Conservation (phyloP, 2,329 filamentous ascomycete species). For the Amylocarpus encephaloides region DNA sequence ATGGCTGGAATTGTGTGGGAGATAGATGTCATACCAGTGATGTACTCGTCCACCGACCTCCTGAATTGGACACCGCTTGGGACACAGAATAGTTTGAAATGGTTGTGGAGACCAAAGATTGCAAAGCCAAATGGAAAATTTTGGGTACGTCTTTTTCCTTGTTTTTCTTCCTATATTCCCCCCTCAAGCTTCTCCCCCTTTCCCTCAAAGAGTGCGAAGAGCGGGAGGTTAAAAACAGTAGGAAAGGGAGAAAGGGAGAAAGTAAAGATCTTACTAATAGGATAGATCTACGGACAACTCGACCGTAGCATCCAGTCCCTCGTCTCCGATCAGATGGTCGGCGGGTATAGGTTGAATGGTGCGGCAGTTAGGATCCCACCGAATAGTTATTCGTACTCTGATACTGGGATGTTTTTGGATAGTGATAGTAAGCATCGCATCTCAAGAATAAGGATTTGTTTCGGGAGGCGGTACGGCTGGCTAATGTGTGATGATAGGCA, state of each 20-base stretch:
- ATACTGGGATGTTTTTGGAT: slow-evolving; percentile 38
- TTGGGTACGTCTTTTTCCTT: slow-evolving; percentile 27
- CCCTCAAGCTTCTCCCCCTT: neutral
- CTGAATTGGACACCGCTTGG: slow-evolving; percentile 37
- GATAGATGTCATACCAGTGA: slow-evolving; percentile 32
- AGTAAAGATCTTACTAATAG: too few species aligned
- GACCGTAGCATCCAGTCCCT: slow-evolving; percentile 36
- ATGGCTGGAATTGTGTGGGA: neutral
- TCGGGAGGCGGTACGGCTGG: slow-evolving; percentile 10
- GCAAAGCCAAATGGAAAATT: slow-evolving; percentile 37
- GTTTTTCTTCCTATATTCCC: neutral
- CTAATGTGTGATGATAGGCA: slow-evolving; percentile 17
- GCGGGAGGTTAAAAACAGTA: too few species aligned
- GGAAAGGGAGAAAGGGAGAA: too few species aligned
- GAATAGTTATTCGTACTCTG: slow-evolving; percentile 34
- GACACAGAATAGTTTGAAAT: slow-evolving; percentile 30
- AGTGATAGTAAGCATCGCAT: slow-evolving; percentile 13
- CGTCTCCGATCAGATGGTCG: slow-evolving; percentile 29
- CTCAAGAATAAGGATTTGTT: neutral
- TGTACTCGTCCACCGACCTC: slow-evolving; percentile 37
- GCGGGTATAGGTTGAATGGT: slow-evolving; percentile 28
- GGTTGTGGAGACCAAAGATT: slow-evolving; percentile 37
- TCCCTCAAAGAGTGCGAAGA: too few species aligned
- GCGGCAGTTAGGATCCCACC: slow-evolving; percentile 35
- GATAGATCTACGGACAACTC: slow-evolving; percentile 36